Evolutionary conservation across 768 basidiomycete genomes (phyloP).

Genomic region (Rhodosporidiobolus sp.): DNA sequence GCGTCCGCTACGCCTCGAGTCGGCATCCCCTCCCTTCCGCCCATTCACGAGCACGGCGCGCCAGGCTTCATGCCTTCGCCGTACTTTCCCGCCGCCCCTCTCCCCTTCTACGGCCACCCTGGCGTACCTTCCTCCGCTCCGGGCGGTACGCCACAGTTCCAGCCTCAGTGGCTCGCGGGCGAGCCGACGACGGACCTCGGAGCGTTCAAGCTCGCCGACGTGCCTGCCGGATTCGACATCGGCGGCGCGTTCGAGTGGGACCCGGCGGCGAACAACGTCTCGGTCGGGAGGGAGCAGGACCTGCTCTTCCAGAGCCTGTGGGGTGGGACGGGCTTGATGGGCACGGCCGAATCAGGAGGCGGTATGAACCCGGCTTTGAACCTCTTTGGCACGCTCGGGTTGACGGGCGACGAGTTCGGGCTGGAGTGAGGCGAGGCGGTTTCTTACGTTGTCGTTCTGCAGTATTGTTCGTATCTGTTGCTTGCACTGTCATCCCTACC

Average conservation of each 20-base stretch:
- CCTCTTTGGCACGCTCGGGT: constrained; percentile 31
- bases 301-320: constrained; percentile 37
- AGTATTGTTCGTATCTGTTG: no score
- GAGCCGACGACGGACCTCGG: constrained; percentile 1
- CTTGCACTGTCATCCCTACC: no score
- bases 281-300: constrained; percentile 36
- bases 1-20: background rate
- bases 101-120: background rate
- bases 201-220: constrained; percentile 15
- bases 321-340: constrained; percentile 13
- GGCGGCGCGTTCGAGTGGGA: constrained; percentile 31
- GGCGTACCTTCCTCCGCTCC: background rate
- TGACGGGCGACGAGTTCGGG: constrained; percentile 23
- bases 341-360: constrained; percentile 1
- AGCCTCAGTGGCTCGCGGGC: background rate
- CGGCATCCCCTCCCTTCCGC: background rate
- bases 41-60: background rate
- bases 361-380: constrained; percentile 29
- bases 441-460: background rate
- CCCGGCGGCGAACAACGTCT: constrained; percentile 12
- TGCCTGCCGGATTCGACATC: constrained; percentile 1
- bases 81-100: background rate
- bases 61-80: background rate
- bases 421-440: background rate
- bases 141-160: background rate